phyloP scores from a whole-genome alignment of 2,329 filamentous ascomycete genomes.

The Boeremia exigua region DNA sequence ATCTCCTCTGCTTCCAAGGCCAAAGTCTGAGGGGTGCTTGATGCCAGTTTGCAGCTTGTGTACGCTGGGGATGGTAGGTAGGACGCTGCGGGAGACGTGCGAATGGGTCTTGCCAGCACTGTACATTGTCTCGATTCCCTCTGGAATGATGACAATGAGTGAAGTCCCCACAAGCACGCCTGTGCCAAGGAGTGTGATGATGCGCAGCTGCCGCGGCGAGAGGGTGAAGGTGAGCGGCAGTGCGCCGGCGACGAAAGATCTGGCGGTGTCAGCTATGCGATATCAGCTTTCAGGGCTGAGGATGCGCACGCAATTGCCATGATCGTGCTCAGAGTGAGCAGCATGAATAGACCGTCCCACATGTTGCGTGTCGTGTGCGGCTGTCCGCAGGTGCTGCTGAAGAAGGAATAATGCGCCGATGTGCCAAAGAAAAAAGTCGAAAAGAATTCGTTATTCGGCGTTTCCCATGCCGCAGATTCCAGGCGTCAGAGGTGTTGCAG shows the following conservation, averaged over 20 bases:
- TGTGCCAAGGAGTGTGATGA: conserved; percentile 91
- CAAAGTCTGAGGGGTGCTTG: conserved; percentile 31
- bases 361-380: conserved; percentile 42
- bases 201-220: conserved; percentile 82
- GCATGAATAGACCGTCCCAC: conserved; percentile 69
- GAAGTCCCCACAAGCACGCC: conserved; percentile 94
- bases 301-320: conserved; percentile 67
- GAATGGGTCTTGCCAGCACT: conserved; percentile 52
- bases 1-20: conserved; percentile 29
- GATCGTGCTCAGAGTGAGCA: conserved; percentile 68
- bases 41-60: conserved; percentile 36
- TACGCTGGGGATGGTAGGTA: conserved; percentile 33
- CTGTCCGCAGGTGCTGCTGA: conserved; percentile 11
- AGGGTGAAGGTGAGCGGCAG: conserved; percentile 88
- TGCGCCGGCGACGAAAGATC: conserved; percentile 91
- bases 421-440: conserved; percentile 19
- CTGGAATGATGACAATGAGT: conserved; percentile 95
- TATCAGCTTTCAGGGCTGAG: no score
- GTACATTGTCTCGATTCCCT: conserved; percentile 91
- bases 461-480: conserved; percentile 24
- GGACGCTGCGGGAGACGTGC: conserved; percentile 29
- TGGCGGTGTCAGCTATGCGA: conserved; percentile 50
- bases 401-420: conserved; percentile 24
- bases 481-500: not conserved
- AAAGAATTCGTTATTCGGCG: conserved; percentile 17